Percentiles rank a stretch among this genome's conserved stretches.
Evolutionary conservation across 1,139 yeast genomes (phyloP).

Genomic region (Debaryomyces sp.): DNA sequence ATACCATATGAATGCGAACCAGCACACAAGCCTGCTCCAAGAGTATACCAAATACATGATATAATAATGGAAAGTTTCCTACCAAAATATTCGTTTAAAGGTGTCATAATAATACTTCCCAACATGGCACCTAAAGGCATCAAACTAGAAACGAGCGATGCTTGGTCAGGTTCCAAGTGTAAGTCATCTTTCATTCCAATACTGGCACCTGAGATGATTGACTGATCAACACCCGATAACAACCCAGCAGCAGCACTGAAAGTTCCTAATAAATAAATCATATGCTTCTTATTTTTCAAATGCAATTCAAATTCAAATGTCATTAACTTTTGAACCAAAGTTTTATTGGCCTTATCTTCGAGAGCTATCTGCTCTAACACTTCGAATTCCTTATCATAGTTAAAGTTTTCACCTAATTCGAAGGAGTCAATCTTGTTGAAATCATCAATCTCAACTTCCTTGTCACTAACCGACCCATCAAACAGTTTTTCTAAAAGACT

Average conservation of each 20-base stretch:
- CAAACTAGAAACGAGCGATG: slow-evolving; percentile 52
- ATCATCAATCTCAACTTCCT: slow-evolving; percentile 6
- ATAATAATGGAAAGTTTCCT: slow-evolving; percentile 53
- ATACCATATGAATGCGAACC: slow-evolving; percentile 43
- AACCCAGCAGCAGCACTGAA: slow-evolving; percentile 63
- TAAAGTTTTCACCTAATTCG: slow-evolving; percentile 20
- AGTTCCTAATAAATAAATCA: slow-evolving; percentile 50
- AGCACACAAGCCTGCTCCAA: slow-evolving; percentile 58
- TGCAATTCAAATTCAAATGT: slow-evolving; percentile 28
- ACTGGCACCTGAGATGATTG: slow-evolving; percentile 60
- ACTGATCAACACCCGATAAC: slow-evolving; percentile 60
- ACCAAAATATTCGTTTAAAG: slow-evolving; percentile 53
- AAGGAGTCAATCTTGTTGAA: slow-evolving; percentile 5
- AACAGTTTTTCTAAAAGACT: slow-evolving; percentile 13
- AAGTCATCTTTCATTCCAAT: too few relatives aligned
- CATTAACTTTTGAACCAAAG: slow-evolving; percentile 25
- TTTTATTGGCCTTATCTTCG: slow-evolving; percentile 18
- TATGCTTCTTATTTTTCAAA: slow-evolving; percentile 45
- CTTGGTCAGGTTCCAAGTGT: too few relatives aligned
- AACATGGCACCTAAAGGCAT: slow-evolving; percentile 66
- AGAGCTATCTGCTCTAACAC: slow-evolving; percentile 26
- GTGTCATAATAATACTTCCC: slow-evolving; percentile 52
- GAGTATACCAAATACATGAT: slow-evolving; percentile 58
- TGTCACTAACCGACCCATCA: slow-evolving; percentile 10
- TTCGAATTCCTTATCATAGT: slow-evolving; percentile 29